Conservation (phyloP, 768 basidiomycete genomes). For the Lactifluus rugatus region DNA sequence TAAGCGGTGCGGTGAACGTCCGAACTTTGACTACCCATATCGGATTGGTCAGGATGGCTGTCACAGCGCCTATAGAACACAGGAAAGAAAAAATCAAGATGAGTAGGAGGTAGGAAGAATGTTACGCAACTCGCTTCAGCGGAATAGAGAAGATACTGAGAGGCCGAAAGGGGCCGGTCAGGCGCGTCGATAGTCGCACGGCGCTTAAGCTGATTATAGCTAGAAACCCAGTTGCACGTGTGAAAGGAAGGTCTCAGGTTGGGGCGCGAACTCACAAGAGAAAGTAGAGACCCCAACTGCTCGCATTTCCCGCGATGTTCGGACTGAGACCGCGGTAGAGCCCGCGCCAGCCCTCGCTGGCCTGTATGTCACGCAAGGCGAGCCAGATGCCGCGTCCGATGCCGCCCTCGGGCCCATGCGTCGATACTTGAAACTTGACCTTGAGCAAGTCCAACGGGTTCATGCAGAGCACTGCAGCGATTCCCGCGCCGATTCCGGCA, state of each 20-base stretch:
- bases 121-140: slow-evolving; percentile 88
- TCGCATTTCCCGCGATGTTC: slow-evolving; percentile 90
- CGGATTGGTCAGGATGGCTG: slow-evolving; percentile 92
- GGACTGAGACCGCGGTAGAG: slow-evolving; percentile 85
- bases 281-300: slow-evolving; percentile 97
- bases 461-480: slow-evolving; percentile 89
- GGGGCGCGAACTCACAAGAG: slow-evolving; percentile 61
- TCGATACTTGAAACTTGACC: slow-evolving; percentile 85
- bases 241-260: not conserved
- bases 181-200: slow-evolving; percentile 61
- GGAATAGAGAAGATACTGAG: slow-evolving; percentile 77
- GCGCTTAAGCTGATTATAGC: slow-evolving; percentile 91
- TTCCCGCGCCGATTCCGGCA: slow-evolving; percentile 88
- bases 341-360: slow-evolving; percentile 68
- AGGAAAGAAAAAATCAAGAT: slow-evolving; percentile 14
- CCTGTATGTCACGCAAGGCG: slow-evolving; percentile 64
- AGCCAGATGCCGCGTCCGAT: slow-evolving; percentile 68
- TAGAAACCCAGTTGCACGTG: slow-evolving; percentile 27
- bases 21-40: slow-evolving; percentile 97
- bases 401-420: slow-evolving; percentile 47
- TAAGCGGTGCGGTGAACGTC: slow-evolving; percentile 82
- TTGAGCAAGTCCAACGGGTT: slow-evolving; percentile 96
- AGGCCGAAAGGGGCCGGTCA: slow-evolving; percentile 57
- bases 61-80: slow-evolving; percentile 63
- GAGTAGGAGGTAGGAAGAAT: slow-evolving; percentile 14